Base-by-base conservation (phyloP, 2,329 filamentous ascomycete genomes). In the Akanthomyces muscarius region DNA sequence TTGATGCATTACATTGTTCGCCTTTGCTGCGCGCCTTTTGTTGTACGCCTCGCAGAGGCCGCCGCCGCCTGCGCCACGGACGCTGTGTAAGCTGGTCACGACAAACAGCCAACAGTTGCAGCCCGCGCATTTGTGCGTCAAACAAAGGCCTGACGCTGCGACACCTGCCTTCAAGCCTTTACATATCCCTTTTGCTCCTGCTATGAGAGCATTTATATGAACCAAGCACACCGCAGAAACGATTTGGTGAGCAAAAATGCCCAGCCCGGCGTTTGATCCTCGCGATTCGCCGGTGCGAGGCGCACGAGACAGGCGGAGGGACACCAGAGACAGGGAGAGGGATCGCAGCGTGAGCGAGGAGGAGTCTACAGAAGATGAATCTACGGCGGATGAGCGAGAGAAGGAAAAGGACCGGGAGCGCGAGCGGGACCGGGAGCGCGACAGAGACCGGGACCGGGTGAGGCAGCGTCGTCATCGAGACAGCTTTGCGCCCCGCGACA, bases 381-480 rank as follows among this genome's bases (percentile, higher is more conserved):
- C 47, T 3, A 60, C 38, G 11, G 36, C 36, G 38, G 62, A 62
- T 30, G 65, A 59, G 33, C 61, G 66, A 47, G 67, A 67, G 23
- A 57, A 61, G 18, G 66, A 66, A 38, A 64, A 61, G 41, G 64
- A 42, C 50, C 52, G 14, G 61, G 65, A 63, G 60, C 67, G 65
- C 61, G 67, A 70, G 28, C 57, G 48, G 5, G 44, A 58, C 1
- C 68, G 71, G 38, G 70, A 73, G 3, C 68, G 66, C 48, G 57
- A 55, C 56, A 64, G 54, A 45, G 66, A 56, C 51, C 64, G 62
- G 63, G 67, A 66, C 36, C 52, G 61, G 8, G 64, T 67, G 55
- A 62, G 65, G 65, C 48, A 59, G 53, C 47, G 57, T 60, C 64
- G 62, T 13, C 63, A 47, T 44, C 67, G 65, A 42, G 66, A 65